These are phyloP conservation scores for Tetradesmus lagerheimii DNA, from an alignment of 139 green algal species.

Conservation along the genomic window DNA sequence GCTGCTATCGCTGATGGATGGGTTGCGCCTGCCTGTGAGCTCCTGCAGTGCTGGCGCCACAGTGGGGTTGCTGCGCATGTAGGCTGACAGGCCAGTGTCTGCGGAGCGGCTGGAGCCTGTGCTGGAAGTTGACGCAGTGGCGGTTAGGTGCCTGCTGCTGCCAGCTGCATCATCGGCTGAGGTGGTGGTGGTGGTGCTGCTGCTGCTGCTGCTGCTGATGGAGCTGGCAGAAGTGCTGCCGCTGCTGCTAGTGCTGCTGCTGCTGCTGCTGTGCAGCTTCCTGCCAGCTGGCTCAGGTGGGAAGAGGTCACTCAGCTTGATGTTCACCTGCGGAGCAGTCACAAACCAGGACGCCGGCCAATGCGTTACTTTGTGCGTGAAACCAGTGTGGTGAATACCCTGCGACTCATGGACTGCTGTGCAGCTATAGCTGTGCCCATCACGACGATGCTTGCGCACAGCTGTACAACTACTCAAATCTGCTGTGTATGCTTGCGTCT, in stretches of 20 bases:
- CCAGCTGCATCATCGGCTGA: too few relatives aligned
- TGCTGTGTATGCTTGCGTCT: too few relatives aligned
- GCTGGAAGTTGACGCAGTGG: not conserved
- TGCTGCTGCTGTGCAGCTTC: not conserved
- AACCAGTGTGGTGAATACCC: too few relatives aligned
- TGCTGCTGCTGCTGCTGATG: not conserved
- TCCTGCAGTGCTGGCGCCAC: not conserved
- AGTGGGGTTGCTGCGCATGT: not conserved
- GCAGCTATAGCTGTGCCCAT: too few relatives aligned
- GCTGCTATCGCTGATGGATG: not conserved
- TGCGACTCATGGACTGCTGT: too few relatives aligned
- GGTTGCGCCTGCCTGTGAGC: not conserved
- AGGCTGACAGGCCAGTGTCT: not conserved
- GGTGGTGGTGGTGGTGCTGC: not conserved
- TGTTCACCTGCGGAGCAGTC: not conserved
- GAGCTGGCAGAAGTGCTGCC: not conserved
- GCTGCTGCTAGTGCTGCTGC: not conserved
- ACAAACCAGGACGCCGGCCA: not conserved
- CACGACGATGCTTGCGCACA: too few relatives aligned
- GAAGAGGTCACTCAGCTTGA: slow-evolving; percentile 20
- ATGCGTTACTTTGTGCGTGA: not conserved
- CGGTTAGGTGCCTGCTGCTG: not conserved
- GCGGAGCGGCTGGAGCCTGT: not conserved
- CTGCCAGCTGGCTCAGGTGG: not conserved
- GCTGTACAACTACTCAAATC: too few relatives aligned